Evolutionary conservation across 192 early-diverging fungal species (phyloP), one percentile per base, ranked within the genome.

Genomic region (Endogone sp.): DNA sequence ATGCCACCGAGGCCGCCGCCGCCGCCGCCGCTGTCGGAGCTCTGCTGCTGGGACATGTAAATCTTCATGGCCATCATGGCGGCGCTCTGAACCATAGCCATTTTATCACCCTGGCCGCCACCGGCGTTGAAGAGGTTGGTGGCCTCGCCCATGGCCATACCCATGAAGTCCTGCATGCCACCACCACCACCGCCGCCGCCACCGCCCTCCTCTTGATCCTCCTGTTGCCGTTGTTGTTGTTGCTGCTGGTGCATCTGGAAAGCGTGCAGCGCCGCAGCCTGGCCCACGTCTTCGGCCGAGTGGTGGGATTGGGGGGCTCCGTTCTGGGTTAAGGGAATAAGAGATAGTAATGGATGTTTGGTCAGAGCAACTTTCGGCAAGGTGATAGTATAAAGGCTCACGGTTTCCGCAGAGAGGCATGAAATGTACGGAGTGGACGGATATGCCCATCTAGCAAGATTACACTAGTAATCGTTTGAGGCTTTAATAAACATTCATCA

Each of bases 141-240:
- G 37, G 72, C 76, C 68, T 78, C 76, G 25, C 71, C 67, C 76
- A 78, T 78, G 27, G 76, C 76, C 56, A 78, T 59, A 54, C 76
- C 76, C 25, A 78, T 71, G 23, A 78, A 30, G 24, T 73, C 63
- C 26, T 37, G 67, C 30, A 56, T 60, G 21, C 68, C 54, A 16
- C 70, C 70, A 11, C 62, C 61, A 3, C 66, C 56, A 26, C 73
- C 68, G 44, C 73, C 55, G 11, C 63, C 68, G 44, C 60, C 61
- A 3, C 68, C 68, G 9, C 65, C 65, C 37, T 49, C 37, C 37
- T 49, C 37, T 49, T 49, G 37, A 6, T 16, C 9, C 37, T 49
- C 37, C 37, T 49, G 9, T 16, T 49, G 6, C 37, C 16, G 6
- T 16, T 16, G 6, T 49, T 49, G 6, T 49, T 49, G 37, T 49